phyloP scores from a whole-genome alignment of 2,329 filamentous ascomycete genomes.

The Epicoccum nigrum region DNA sequence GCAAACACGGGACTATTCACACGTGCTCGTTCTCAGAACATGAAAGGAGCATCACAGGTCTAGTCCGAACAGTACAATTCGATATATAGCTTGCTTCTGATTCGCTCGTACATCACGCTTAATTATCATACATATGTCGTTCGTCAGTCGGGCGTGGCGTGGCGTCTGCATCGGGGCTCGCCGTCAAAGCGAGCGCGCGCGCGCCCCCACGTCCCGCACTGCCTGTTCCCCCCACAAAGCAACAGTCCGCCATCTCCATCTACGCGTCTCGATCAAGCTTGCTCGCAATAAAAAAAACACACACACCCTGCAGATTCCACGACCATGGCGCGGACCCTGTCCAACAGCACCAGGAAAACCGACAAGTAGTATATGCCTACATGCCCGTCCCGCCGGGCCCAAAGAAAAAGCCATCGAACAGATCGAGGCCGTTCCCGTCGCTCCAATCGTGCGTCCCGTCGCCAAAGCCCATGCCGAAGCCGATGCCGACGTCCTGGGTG shows the following conservation, averaged over 20 bases:
- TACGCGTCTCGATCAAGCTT: no score
- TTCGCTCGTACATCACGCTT: background rate
- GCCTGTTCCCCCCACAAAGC: background rate
- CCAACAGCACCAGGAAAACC: no score
- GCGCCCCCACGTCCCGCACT: background rate
- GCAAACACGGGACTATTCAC: no score
- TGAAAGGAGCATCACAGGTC: no score
- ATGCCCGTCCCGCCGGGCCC: slow-evolving; percentile 31
- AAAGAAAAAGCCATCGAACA: slow-evolving; percentile 69
- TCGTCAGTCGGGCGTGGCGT: background rate
- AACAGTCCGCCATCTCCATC: no score
- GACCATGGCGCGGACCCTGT: no score
- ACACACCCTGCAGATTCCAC: no score
- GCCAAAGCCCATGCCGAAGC: slow-evolving; percentile 55
- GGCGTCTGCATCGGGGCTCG: background rate
- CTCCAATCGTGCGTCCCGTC: slow-evolving; percentile 64
- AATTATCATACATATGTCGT: slow-evolving; percentile 1
- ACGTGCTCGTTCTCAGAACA: no score
- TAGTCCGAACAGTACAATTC: no score
- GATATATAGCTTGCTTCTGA: background rate
- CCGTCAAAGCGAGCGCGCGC: no score
- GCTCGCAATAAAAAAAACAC: no score
- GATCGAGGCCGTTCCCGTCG: slow-evolving; percentile 51
- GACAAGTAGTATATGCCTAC: slow-evolving; percentile 4
- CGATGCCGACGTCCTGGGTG: slow-evolving; percentile 68